These are phyloP conservation scores for Nannochloris sp. DNA, from an alignment of 139 green algal species.

Conservation along the genomic window DNA sequence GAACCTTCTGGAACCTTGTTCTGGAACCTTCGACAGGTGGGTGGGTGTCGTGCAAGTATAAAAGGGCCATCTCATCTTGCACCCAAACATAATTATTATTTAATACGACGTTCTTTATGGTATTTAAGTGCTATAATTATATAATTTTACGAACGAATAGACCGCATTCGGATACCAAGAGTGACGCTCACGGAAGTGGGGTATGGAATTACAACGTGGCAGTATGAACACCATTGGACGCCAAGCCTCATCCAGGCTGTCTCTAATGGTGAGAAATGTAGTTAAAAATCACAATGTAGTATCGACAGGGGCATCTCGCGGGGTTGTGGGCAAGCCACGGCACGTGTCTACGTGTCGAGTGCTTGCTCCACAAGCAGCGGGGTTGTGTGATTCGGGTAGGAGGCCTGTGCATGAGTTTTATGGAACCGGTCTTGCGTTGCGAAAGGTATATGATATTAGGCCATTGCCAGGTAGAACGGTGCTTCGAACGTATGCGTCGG, in stretches of 20 bases:
- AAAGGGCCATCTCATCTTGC: too few relatives aligned
- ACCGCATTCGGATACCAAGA: too few relatives aligned
- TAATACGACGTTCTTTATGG: constrained; percentile 12
- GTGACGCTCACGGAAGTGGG: constrained; percentile 11
- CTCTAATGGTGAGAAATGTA: constrained; percentile 4
- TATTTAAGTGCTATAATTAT: constrained; percentile 3
- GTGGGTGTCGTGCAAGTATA: too few relatives aligned
- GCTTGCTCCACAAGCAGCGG: too few relatives aligned
- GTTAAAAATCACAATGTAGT: constrained; percentile 24
- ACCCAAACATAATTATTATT: neutral
- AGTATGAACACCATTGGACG: constrained; percentile 12
- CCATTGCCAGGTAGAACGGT: neutral
- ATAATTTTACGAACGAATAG: neutral
- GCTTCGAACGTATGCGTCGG: neutral
- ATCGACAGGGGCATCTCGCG: constrained; percentile 14
- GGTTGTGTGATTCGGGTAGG: too few relatives aligned
- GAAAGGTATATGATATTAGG: too few relatives aligned
- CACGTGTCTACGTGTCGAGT: too few relatives aligned
- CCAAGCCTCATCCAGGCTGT: constrained; percentile 17
- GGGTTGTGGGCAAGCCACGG: too few relatives aligned
- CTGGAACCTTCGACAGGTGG: too few relatives aligned
- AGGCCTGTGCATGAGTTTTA: too few relatives aligned
- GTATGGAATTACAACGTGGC: constrained; percentile 11
- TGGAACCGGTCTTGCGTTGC: too few relatives aligned
- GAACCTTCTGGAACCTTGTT: too few relatives aligned